These are phyloP conservation scores for Wickerhamiella spandovensis DNA, from an alignment of 805 yeast species.

Conservation along the genomic window DNA sequence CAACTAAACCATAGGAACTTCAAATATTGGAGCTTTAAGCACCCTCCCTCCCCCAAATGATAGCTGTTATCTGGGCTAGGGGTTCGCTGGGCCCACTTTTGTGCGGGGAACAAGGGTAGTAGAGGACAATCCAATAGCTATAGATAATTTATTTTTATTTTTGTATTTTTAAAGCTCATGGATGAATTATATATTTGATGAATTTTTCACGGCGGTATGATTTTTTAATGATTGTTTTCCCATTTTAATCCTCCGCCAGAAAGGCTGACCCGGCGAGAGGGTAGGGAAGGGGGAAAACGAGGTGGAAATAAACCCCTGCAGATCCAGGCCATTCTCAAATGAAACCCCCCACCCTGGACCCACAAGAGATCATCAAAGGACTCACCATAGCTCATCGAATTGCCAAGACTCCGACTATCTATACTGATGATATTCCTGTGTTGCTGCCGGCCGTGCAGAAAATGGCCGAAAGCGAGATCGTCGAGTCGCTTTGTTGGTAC, in stretches of 20 bases:
- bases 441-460: background rate
- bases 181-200: too few species aligned
- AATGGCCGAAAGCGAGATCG: background rate
- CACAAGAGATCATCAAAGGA: background rate
- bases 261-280: too few species aligned
- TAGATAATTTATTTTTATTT: too few species aligned
- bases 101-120: background rate
- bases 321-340: background rate
- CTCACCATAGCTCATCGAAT: background rate
- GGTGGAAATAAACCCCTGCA: background rate
- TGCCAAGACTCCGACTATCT: background rate
- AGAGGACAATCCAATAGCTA: too few species aligned
- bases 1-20: too few species aligned
- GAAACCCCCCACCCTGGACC: constrained; percentile 1
- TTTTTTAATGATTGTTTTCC: too few species aligned
- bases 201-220: too few species aligned
- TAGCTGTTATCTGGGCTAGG: background rate
- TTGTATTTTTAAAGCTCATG: too few species aligned
- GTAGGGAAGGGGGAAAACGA: too few species aligned
- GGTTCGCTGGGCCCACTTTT: background rate
- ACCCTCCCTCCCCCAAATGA: too few species aligned
- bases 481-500: constrained; percentile 10
- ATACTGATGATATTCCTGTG: background rate
- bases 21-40: too few species aligned
- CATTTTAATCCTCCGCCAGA: too few species aligned